Evolutionary conservation across 139 green algal species (phyloP).

Genomic region (Dunaliella sp.): DNA sequence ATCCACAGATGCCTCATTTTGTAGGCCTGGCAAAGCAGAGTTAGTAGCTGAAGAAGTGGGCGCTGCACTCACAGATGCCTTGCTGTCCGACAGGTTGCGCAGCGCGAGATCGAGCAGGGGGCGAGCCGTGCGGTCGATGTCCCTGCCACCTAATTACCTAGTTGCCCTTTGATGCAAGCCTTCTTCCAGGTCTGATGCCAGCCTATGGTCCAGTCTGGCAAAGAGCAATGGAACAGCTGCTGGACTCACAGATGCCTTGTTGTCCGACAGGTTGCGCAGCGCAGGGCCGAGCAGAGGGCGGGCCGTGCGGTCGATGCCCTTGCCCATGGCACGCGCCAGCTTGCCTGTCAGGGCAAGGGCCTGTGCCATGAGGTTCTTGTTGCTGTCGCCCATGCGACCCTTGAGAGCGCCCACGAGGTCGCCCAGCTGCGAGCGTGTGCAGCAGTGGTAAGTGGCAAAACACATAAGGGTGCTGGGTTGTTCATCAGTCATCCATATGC

Average conservation of each 20-base stretch:
- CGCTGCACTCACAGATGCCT: conserved; percentile 63
- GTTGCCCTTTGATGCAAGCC: no score
- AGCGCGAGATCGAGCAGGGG: conserved; percentile 62
- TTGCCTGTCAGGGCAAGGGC: conserved; percentile 71
- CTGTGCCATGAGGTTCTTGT: conserved; percentile 85
- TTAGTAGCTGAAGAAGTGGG: no score
- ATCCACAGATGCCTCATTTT: no score
- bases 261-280: conserved; percentile 81
- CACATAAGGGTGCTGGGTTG: no score
- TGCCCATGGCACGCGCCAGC: conserved; percentile 84
- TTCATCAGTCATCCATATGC: no score
- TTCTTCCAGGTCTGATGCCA: no score
- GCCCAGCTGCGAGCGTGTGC: conserved; percentile 37
- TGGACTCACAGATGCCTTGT: conserved; percentile 73
- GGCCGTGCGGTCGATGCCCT: conserved; percentile 59
- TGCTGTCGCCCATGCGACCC: conserved; percentile 82
- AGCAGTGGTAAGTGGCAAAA: no score
- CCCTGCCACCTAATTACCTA: conserved; percentile 46
- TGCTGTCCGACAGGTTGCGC: conserved; percentile 83
- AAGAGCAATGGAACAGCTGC: no score
- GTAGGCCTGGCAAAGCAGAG: no score
- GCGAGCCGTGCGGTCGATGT: conserved; percentile 58
- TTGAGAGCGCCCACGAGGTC: conserved; percentile 86
- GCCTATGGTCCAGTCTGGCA: no score
- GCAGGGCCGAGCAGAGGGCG: conserved; percentile 55